A percentile compares a stretch with the other conserved stretches of the same genome.
Conservation (phyloP, 805 yeast genomes). For the Kluyveromyces siamensis region DNA sequence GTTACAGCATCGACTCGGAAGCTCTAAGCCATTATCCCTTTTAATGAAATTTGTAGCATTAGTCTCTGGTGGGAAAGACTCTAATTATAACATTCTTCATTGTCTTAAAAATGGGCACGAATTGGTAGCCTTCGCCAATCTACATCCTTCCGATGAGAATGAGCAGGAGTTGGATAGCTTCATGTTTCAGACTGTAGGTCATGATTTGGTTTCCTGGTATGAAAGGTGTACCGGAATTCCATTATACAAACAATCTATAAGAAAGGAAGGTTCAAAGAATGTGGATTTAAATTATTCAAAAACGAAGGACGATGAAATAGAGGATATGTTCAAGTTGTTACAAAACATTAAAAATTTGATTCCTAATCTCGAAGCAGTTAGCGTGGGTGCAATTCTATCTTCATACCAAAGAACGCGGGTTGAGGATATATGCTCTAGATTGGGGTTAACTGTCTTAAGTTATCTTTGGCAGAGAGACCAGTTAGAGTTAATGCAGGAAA, state of each 20-base stretch:
- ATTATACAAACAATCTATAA: constrained; percentile 57
- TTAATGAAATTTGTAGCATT: constrained; percentile 85
- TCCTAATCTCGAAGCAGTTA: constrained; percentile 76
- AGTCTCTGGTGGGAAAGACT: constrained; percentile 94
- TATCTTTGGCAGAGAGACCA: constrained; percentile 91
- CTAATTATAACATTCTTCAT: constrained; percentile 81
- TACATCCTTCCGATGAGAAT: constrained; percentile 49
- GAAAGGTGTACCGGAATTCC: constrained; percentile 71
- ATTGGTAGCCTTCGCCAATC: constrained; percentile 73
- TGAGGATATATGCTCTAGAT: constrained; percentile 75
- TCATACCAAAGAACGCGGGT: constrained; percentile 94
- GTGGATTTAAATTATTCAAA: constrained; percentile 57
- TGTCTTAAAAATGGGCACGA: constrained; percentile 83
- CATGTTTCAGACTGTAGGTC: constrained; percentile 98
- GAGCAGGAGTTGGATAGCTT: constrained; percentile 80
- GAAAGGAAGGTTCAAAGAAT: constrained; percentile 49
- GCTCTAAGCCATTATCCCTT: background rate
- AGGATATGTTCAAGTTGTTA: constrained; percentile 59
- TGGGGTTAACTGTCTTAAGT: constrained; percentile 61
- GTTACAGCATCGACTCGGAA: background rate
- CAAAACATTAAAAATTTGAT: constrained; percentile 37
- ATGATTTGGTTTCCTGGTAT: constrained; percentile 59
- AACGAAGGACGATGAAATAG: constrained; percentile 80
- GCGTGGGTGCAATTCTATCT: constrained; percentile 93
- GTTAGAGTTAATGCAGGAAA: constrained; percentile 67